phyloP scores from a whole-genome alignment of 768 basidiomycete species.

The Mycena polygramma region DNA sequence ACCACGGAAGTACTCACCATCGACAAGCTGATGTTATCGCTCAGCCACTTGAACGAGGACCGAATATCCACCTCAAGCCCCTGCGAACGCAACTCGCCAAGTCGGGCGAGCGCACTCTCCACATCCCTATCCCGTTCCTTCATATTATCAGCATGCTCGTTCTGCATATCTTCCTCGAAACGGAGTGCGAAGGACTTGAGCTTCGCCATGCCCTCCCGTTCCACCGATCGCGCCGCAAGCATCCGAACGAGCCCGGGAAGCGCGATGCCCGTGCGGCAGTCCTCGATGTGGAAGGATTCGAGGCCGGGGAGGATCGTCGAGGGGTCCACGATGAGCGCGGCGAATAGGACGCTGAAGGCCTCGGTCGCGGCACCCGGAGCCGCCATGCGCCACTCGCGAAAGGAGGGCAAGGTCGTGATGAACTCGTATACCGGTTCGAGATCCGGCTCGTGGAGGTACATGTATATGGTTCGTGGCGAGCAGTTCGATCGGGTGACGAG shows the following conservation, averaged over 20 bases:
- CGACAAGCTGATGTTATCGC: neutral
- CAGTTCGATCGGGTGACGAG: too few relatives aligned
- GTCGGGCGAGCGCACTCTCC: neutral
- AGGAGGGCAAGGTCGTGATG: too few relatives aligned
- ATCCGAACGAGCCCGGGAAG: neutral
- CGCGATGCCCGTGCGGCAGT: neutral
- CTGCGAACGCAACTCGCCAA: conserved; percentile 1
- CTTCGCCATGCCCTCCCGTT: neutral
- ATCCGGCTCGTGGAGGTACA: too few relatives aligned
- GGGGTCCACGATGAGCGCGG: too few relatives aligned
- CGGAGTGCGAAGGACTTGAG: neutral
- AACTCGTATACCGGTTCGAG: too few relatives aligned
- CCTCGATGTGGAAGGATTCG: conserved; percentile 1
- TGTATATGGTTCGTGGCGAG: too few relatives aligned
- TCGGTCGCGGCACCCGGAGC: too few relatives aligned
- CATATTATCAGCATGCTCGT: neutral
- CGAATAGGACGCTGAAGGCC: too few relatives aligned
- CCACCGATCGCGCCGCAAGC: neutral
- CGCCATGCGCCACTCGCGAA: too few relatives aligned
- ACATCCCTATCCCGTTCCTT: neutral
- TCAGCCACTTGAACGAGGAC: conserved; percentile 9
- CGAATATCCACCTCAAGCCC: conserved; percentile 1
- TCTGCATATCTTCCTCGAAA: neutral
- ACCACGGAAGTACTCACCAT: too few relatives aligned
- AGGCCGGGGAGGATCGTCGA: neutral